Conservation (phyloP, 352 stramenopile genomes). For the Globisporangium megalacanthum region DNA sequence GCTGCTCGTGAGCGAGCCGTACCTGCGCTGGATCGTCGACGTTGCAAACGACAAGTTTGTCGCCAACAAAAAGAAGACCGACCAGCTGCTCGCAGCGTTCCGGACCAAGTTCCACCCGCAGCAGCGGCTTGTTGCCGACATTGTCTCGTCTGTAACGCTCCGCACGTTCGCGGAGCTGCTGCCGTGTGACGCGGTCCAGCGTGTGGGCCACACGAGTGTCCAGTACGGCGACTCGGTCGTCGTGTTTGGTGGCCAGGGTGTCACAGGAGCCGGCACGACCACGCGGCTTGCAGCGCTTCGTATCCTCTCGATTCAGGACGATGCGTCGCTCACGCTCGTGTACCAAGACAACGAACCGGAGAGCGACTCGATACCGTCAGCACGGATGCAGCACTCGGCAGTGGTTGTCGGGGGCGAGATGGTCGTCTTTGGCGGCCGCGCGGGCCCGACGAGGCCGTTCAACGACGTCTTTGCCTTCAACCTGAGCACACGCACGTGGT, state of each 20-base stretch:
- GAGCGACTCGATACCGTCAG: constrained; percentile 16
- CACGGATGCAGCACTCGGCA: constrained; percentile 76
- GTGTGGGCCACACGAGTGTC: constrained; percentile 62
- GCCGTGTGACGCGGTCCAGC: constrained; percentile 28
- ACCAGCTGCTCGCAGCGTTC: constrained; percentile 63
- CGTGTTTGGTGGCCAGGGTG: constrained; percentile 68
- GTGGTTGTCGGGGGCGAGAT: constrained; percentile 45
- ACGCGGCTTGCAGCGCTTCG: constrained; percentile 52
- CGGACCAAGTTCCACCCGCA: constrained; percentile 24
- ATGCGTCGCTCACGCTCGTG: constrained; percentile 24
- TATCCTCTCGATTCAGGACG: constrained; percentile 18
- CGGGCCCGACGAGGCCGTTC: constrained; percentile 58
- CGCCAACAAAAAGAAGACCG: constrained; percentile 68
- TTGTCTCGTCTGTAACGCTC: constrained; percentile 10
- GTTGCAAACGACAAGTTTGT: constrained; percentile 85
- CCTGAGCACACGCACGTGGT: constrained; percentile 39
- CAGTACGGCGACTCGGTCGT: constrained; percentile 34
- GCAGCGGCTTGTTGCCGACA: not conserved
- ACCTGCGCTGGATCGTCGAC: constrained; percentile 70
- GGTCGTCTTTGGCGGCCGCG: constrained; percentile 78
- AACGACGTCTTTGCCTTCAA: constrained; percentile 62
- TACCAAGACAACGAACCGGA: constrained; percentile 11
- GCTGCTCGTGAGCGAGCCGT: constrained; percentile 61
- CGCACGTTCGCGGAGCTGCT: constrained; percentile 12
- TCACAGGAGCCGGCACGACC: constrained; percentile 45